phyloP scores from a whole-genome alignment of 75 land plant genomes.

The Larix kaempferi region DNA sequence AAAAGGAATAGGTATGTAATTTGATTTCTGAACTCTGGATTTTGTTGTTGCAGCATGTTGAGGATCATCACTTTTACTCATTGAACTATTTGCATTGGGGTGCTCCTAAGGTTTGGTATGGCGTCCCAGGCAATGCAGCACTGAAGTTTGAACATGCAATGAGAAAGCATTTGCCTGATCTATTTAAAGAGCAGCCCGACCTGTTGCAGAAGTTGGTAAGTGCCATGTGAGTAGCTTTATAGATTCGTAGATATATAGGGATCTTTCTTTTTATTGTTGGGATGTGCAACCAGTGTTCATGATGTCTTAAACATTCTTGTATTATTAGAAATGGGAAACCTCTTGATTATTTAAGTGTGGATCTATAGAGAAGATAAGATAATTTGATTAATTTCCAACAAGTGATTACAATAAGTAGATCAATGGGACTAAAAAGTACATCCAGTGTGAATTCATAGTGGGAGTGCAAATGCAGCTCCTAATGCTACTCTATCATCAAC shows the following conservation, averaged over 20 bases:
- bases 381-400: neutral
- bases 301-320: neutral
- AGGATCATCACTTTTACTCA: constrained; percentile 89
- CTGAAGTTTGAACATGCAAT: constrained; percentile 63
- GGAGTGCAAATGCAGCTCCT: too few relatives aligned
- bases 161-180: constrained; percentile 76
- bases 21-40: neutral
- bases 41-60: constrained; percentile 74
- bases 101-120: constrained; percentile 93
- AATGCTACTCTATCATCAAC: too few relatives aligned
- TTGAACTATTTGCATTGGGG: constrained; percentile 84
- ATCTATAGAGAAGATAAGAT: neutral
- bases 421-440: too few relatives aligned
- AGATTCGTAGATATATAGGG: neutral
- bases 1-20: neutral
- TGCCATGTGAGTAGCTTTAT: neutral
- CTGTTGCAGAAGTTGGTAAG: constrained; percentile 78
- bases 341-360: neutral
- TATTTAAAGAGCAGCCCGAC: constrained; percentile 83
- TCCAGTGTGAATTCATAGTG: too few relatives aligned
- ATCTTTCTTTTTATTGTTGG: neutral
- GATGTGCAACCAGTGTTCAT: neutral
- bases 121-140: constrained; percentile 81
- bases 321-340: neutral
- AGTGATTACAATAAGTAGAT: too few relatives aligned